These are phyloP conservation scores for Alternaria brassicae DNA, from an alignment of 2,329 filamentous ascomycete genomes.

Conservation along the genomic window DNA sequence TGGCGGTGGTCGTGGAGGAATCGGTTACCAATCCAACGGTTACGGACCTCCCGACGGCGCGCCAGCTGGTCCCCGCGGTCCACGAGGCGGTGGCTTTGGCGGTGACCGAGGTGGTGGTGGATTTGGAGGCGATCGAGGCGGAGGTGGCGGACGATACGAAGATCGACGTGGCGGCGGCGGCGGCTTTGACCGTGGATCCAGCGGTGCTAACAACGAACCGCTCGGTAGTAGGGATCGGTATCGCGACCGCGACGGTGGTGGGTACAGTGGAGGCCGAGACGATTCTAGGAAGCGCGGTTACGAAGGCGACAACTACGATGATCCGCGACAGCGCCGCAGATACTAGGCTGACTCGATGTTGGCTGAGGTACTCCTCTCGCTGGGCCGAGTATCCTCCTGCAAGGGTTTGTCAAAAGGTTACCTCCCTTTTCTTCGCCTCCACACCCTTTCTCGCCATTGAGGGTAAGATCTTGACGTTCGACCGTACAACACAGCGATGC, in stretches of 20 bases:
- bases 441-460: slow-evolving; percentile 41
- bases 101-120: slow-evolving; percentile 43
- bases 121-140: slow-evolving; percentile 33
- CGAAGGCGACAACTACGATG: slow-evolving; percentile 82
- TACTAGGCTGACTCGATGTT: slow-evolving; percentile 55
- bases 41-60: slow-evolving; percentile 56
- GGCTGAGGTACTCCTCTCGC: slow-evolving; percentile 19
- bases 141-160: slow-evolving; percentile 31
- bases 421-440: slow-evolving; percentile 41
- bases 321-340: slow-evolving; percentile 67
- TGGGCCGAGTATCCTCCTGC: neutral
- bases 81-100: slow-evolving; percentile 50
- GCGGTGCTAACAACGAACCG: slow-evolving; percentile 84
- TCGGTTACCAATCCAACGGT: slow-evolving; percentile 55
- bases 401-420: slow-evolving; percentile 52
- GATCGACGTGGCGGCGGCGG: slow-evolving; percentile 25
- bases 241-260: slow-evolving; percentile 38
- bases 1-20: slow-evolving; percentile 55
- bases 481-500: slow-evolving; percentile 21
- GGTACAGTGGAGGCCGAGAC: slow-evolving; percentile 31
- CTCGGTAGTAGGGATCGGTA: slow-evolving; percentile 67
- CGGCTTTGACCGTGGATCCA: slow-evolving; percentile 54
- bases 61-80: slow-evolving; percentile 56
- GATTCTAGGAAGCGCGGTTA: slow-evolving; percentile 57
- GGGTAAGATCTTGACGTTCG: slow-evolving; percentile 45